phyloP scores from a whole-genome alignment of 2,329 filamentous ascomycete genomes.

The Cercospora beticola region DNA sequence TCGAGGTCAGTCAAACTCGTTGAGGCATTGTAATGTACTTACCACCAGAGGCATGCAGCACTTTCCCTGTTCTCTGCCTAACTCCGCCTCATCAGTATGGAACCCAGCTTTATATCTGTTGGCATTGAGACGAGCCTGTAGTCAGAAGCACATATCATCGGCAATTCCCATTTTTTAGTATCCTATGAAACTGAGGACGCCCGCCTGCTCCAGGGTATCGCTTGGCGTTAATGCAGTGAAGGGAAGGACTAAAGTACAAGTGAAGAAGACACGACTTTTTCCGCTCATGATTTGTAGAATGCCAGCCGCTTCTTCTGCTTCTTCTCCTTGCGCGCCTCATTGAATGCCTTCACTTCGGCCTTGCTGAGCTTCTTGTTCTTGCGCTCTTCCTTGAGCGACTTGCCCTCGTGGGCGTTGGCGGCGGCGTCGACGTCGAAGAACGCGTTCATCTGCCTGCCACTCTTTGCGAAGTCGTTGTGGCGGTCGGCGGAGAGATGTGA shows the following conservation, averaged over 20 bases:
- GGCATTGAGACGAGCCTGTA: background rate
- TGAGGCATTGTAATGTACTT: background rate
- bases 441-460: slow-evolving; percentile 81
- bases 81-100: background rate
- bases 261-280: background rate
- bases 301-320: slow-evolving; percentile 94
- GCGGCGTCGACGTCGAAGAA: slow-evolving; percentile 94
- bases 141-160: background rate
- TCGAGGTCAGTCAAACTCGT: too few species aligned
- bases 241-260: background rate
- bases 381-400: slow-evolving; percentile 87
- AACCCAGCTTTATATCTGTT: background rate
- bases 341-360: slow-evolving; percentile 85
- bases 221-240: slow-evolving; percentile 3
- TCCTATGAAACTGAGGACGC: background rate
- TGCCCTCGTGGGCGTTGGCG: slow-evolving; percentile 84
- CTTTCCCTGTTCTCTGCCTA: background rate
- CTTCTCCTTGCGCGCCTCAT: slow-evolving; percentile 80
- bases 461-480: slow-evolving; percentile 85
- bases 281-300: slow-evolving; percentile 76
- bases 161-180: background rate
- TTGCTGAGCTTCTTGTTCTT: slow-evolving; percentile 80
- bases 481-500: slow-evolving; percentile 67
- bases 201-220: slow-evolving; percentile 8
- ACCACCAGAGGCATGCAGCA: background rate